Evolutionary conservation across 176 grass and related monocot species (phyloP).

Genomic region (Aegilops sharonensis): DNA sequence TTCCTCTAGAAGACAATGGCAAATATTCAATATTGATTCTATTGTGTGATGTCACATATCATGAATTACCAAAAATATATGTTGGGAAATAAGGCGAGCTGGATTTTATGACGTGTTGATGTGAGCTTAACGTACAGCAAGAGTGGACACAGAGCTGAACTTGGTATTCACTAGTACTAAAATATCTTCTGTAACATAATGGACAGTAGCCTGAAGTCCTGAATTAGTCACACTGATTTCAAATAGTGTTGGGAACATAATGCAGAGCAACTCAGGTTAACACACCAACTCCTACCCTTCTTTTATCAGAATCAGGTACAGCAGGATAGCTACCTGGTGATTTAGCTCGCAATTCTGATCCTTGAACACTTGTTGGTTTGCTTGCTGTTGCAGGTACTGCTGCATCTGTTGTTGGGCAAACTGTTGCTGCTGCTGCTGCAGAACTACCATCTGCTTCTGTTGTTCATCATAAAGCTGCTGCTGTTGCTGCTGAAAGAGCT

Average conservation of each 20-base stretch:
- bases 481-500: conserved; percentile 56
- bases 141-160: conserved; percentile 8
- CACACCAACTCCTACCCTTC: not conserved
- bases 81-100: not conserved
- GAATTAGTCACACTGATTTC: not conserved
- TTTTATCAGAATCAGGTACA: conserved; percentile 4
- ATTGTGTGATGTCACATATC: conserved; percentile 1
- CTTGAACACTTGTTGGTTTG: conserved; percentile 43
- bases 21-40: conserved; percentile 21
- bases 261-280: conserved; percentile 5
- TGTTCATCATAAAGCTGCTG: conserved; percentile 59
- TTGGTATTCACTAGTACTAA: not conserved
- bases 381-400: conserved; percentile 40
- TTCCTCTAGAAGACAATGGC: conserved; percentile 24
- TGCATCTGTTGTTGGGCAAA: conserved; percentile 54
- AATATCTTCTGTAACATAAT: not conserved
- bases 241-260: not conserved
- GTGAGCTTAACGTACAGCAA: not conserved
- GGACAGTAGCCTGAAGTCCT: not conserved
- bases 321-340: conserved; percentile 41
- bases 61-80: conserved; percentile 10
- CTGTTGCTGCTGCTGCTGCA: conserved; percentile 57
- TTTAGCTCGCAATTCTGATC: conserved; percentile 29
- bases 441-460: conserved; percentile 52
- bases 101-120: not conserved